Evolutionary conservation across 352 stramenopile species (phyloP).

Genomic region (Phytopythium vexans): DNA sequence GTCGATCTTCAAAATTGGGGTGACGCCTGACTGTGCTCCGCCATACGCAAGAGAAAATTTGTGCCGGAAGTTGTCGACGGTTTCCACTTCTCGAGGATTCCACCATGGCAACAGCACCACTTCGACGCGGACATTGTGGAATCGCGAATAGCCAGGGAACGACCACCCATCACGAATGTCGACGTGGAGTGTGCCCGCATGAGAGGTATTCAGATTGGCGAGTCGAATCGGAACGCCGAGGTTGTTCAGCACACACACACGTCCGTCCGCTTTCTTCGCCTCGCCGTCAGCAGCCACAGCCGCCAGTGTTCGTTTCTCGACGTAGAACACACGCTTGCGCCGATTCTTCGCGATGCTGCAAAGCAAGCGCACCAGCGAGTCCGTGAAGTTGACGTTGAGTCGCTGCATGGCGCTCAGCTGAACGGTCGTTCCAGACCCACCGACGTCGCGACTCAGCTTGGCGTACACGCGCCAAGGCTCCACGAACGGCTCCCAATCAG

Average conservation of each 20-base stretch:
- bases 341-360: constrained; percentile 77
- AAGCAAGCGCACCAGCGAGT: constrained; percentile 78
- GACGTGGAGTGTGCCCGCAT: constrained; percentile 72
- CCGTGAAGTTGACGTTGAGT: constrained; percentile 85
- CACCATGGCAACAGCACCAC: constrained; percentile 87
- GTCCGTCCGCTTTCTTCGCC: constrained; percentile 80
- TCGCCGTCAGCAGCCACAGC: constrained; percentile 76
- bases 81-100: constrained; percentile 69
- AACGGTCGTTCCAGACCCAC: constrained; percentile 55
- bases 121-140: constrained; percentile 82
- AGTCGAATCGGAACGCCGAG: constrained; percentile 84
- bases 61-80: constrained; percentile 71
- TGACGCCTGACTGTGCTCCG: constrained; percentile 83
- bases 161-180: constrained; percentile 86
- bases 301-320: constrained; percentile 72
- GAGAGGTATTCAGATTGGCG: constrained; percentile 85
- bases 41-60: constrained; percentile 82
- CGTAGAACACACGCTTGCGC: constrained; percentile 64
- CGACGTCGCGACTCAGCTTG: constrained; percentile 52
- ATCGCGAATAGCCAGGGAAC: constrained; percentile 75
- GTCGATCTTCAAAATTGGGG: constrained; percentile 79
- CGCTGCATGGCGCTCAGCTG: constrained; percentile 82
- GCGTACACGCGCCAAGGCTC: constrained; percentile 82
- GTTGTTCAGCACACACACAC: constrained; percentile 88
- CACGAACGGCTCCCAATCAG: constrained; percentile 86